Conservation (phyloP, 306 rosid genomes). For the Echinosophora koreensis region DNA sequence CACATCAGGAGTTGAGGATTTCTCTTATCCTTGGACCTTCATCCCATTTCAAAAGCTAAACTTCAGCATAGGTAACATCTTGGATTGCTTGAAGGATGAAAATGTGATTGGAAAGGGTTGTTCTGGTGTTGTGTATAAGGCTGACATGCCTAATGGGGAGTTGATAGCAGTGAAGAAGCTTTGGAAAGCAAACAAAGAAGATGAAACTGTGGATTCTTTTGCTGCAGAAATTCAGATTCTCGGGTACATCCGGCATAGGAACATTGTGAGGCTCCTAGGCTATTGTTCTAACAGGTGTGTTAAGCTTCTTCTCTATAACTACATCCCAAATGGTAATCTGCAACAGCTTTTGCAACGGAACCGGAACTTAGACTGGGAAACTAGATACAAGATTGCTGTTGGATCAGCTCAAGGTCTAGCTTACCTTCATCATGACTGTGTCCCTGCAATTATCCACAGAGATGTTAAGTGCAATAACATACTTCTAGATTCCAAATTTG, state of each 20-base stretch:
- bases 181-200: slow-evolving; percentile 91
- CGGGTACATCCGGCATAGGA: slow-evolving; percentile 93
- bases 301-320: slow-evolving; percentile 94
- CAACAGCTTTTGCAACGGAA: slow-evolving; percentile 83
- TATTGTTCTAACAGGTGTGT: slow-evolving; percentile 92
- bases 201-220: slow-evolving; percentile 81
- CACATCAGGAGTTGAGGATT: slow-evolving; percentile 82
- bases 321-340: slow-evolving; percentile 89
- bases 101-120: slow-evolving; percentile 94
- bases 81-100: slow-evolving; percentile 91
- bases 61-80: slow-evolving; percentile 79
- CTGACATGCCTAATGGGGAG: slow-evolving; percentile 84
- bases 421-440: slow-evolving; percentile 97
- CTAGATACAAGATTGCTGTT: slow-evolving; percentile 92
- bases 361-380: slow-evolving; percentile 94
- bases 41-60: slow-evolving; percentile 94
- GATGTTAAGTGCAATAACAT: slow-evolving; percentile 99
- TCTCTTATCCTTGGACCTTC: slow-evolving; percentile 98
- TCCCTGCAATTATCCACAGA: slow-evolving; percentile 92
- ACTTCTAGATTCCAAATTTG: slow-evolving; percentile 88
- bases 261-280: slow-evolving; percentile 91
- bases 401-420: slow-evolving; percentile 96
- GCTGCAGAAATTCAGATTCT: slow-evolving; percentile 98
- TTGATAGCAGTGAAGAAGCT: slow-evolving; percentile 94
- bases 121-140: slow-evolving; percentile 84